Base-by-base conservation (phyloP, 2,329 filamentous ascomycete species). In the Zymoseptoria pseudotritici region DNA sequence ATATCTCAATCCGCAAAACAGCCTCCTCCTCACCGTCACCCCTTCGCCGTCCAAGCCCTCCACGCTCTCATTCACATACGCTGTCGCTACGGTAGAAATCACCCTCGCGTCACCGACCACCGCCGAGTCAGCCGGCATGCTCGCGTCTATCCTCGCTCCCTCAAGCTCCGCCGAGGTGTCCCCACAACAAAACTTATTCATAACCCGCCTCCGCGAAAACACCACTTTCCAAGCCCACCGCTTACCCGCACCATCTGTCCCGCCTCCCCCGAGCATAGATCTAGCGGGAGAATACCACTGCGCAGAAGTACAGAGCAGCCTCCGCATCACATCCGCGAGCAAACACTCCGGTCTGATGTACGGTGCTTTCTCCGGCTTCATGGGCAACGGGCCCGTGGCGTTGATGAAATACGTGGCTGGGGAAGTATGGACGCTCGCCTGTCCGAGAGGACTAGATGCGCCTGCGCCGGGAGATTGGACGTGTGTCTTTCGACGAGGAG, bases 401-500 rank as follows among this genome's bases (percentile, higher is more conserved):
- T 58, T 74, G 2, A 76, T 79, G 71, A 64, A 67, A 11, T 71
- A 72, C 31, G 57, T 79, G 4, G 76, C 74, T 2, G 66, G 72
- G 36, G 72, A 78, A 62, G 68, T 78, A 2, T 79, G 75, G 73
- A 61, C 63, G 0, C 63, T 79, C 22, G 68, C 69, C 0, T 75
- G 74, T 59, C 74, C 74, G 4, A 67, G 77, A 53, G 74, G 74
- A 10, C 63, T 79, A 59, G 77, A 79, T 64, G 72, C 75, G 0
- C 71, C 73, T 4, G 71, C 76, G 0, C 77, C 76, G 0, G 76
- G 76, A 3, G 72, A 78, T 55, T 79, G 77, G 77, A 79, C 77
- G 0, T 61, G 78, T 1, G 70, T 73, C 3, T 73, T 78, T 59
- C 58, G 60, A 26, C 61, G 66, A 4, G 54, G 61, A 4, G 67